A percentile compares a stretch with the other conserved stretches of the same genome.
phyloP scores from a whole-genome alignment of 176 grass and related monocot genomes.

The Leersia perrieri region DNA sequence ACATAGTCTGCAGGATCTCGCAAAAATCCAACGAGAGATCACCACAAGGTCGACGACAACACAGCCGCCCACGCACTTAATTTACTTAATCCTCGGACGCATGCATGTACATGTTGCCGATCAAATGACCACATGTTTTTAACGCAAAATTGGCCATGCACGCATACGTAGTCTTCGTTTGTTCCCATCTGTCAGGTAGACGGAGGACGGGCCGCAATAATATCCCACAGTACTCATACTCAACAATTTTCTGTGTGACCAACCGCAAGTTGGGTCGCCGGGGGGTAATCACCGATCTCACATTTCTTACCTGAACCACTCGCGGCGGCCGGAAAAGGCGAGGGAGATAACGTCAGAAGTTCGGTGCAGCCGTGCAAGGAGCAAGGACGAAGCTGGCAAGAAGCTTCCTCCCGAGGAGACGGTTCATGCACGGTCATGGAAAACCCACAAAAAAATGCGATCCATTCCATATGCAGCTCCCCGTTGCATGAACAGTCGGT shows the following conservation, averaged over 20 bases:
- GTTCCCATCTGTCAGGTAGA: background rate
- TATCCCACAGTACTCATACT: no score
- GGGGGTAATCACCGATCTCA: background rate
- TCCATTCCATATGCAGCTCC: background rate
- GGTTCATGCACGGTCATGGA: background rate
- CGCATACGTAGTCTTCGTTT: background rate
- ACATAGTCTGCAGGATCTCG: background rate
- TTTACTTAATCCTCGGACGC: background rate
- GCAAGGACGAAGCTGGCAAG: background rate
- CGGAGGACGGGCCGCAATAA: background rate
- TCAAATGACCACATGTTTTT: background rate
- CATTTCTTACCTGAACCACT: conserved; percentile 30
- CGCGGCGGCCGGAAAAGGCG: background rate
- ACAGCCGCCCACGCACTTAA: background rate
- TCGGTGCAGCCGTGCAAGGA: background rate
- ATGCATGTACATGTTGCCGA: background rate
- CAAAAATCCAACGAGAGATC: background rate
- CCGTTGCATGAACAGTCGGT: background rate
- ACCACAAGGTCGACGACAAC: background rate
- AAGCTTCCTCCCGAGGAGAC: conserved; percentile 31
- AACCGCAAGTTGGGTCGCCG: background rate
- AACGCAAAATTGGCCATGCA: background rate
- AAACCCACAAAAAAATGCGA: background rate
- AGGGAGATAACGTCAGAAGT: background rate
- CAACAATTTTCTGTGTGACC: no score